phyloP scores from a whole-genome alignment of 805 yeast genomes.

The Brettanomyces nanus region DNA sequence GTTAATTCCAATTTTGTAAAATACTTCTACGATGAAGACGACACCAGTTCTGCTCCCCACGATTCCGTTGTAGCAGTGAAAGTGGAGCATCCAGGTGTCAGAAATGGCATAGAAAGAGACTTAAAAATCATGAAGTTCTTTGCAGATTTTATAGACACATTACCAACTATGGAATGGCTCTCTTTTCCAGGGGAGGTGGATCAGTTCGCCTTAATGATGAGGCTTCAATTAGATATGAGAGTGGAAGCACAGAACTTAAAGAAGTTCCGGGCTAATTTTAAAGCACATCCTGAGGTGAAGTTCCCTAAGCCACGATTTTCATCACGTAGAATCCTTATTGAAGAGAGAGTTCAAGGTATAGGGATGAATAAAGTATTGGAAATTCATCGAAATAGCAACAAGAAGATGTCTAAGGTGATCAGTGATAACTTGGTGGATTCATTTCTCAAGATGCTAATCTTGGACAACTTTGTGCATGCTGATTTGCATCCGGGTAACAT shows the following conservation, averaged over 20 bases:
- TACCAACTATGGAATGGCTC: slow-evolving; percentile 98
- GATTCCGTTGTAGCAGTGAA: slow-evolving; percentile 75
- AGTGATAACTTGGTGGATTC: slow-evolving; percentile 85
- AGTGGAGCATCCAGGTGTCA: slow-evolving; percentile 86
- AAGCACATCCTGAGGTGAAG: slow-evolving; percentile 46
- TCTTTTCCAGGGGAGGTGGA: slow-evolving; percentile 91
- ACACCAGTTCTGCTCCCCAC: slow-evolving; percentile 19
- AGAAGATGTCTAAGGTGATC: slow-evolving; percentile 51
- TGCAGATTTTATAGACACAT: slow-evolving; percentile 56
- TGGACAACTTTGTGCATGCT: slow-evolving; percentile 93
- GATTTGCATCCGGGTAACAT: slow-evolving; percentile 97
- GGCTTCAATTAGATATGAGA: slow-evolving; percentile 77
- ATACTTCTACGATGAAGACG: slow-evolving; percentile 6
- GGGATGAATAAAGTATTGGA: slow-evolving; percentile 68
- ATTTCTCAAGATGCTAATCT: slow-evolving; percentile 82
- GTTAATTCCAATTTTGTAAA: slow-evolving; percentile 35
- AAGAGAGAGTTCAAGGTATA: slow-evolving; percentile 76
- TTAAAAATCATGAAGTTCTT: slow-evolving; percentile 74
- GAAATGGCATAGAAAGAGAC: slow-evolving; percentile 65
- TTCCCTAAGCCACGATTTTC: slow-evolving; percentile 77
- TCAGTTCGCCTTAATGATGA: slow-evolving; percentile 81
- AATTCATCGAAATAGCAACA: slow-evolving; percentile 34
- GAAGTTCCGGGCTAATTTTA: slow-evolving; percentile 64
- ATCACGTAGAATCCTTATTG: slow-evolving; percentile 69
- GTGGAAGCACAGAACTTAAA: slow-evolving; percentile 80